phyloP scores from a whole-genome alignment of 1,284 basidiomycete genomes.

The Trametes pubescens region DNA sequence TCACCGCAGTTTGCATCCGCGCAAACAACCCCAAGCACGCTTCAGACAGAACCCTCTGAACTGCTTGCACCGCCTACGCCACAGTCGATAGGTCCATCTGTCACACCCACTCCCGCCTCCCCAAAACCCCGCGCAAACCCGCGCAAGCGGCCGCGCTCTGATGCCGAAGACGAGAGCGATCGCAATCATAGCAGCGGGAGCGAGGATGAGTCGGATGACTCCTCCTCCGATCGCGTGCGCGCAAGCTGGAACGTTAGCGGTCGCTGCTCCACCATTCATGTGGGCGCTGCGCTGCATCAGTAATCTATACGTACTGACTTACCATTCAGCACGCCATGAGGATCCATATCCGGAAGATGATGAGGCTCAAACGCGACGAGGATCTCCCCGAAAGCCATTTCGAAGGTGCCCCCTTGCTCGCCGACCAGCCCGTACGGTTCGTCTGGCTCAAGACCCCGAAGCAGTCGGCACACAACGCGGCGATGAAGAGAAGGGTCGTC shows the following conservation, averaged over 20 bases:
- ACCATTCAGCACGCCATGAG: constrained; percentile 71
- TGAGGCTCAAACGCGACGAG: constrained; percentile 63
- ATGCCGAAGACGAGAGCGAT: constrained; percentile 37
- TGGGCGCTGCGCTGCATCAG: constrained; percentile 39
- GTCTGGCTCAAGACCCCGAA: constrained; percentile 79
- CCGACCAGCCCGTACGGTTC: constrained; percentile 67
- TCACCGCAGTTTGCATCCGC: constrained; percentile 11
- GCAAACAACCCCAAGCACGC: not conserved
- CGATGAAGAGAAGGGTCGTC: constrained; percentile 72
- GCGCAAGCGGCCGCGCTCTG: constrained; percentile 45
- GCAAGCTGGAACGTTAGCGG: constrained; percentile 66
- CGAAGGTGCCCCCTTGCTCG: constrained; percentile 56
- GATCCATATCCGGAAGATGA: constrained; percentile 62
- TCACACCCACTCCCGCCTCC: constrained; percentile 12
- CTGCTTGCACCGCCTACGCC: constrained; percentile 19
- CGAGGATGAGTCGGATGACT: constrained; percentile 44
- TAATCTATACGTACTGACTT: constrained; percentile 13
- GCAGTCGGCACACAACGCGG: constrained; percentile 72
- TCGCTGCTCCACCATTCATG: constrained; percentile 71
- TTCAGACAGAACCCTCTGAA: not conserved
- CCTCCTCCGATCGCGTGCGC: constrained; percentile 42
- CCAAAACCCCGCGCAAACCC: constrained; percentile 23
- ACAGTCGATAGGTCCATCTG: constrained; percentile 19
- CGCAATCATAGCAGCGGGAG: constrained; percentile 42
- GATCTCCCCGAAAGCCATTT: constrained; percentile 65